Base-by-base conservation (phyloP, 2,329 filamentous ascomycete species). In the Beauveria sp. region DNA sequence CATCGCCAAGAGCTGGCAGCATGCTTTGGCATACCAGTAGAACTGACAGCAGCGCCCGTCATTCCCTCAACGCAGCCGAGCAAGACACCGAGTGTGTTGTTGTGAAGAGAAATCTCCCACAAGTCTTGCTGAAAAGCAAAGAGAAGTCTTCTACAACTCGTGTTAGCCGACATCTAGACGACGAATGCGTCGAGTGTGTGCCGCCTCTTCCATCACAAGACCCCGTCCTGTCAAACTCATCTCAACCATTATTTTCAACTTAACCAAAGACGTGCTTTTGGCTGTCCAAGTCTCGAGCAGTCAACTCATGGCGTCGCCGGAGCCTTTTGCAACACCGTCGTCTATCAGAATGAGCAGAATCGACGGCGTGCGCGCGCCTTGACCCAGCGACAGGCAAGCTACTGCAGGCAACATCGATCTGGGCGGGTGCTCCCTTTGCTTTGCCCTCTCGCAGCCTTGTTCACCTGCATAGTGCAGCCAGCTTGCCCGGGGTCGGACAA, bases 401-500 rank as follows among this genome's bases (percentile, higher is more conserved):
- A 60, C 58, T 60, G 58, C 58, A 60, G 49, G 50, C 58, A 42
- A 43, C 57, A 31, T 28, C 58, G 58, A 60, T 60, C 50, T 54
- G 48, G 42, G 49, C 49, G 40, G 58, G 49, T 46, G 51, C 42
- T n/a, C 22, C 49, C 50, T 38, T 54, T 22, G 20, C 50, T 46
- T 60, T 43, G 20, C 5, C 28, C 20, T 34, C 38, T 60, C 7
- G 18, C 58, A 53, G 57, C 57, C 57, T 53, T 48, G 42, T 45
- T 31, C 18, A 28, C 24, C 38, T 34, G 48, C 53, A 49, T 28
- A 40, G 28, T 14, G 42, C 54, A 22, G 24, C n/a, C 43, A 31
- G n/a, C 42, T 58, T 12, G 16, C 24, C 20, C 18, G 24, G 57
- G 57, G n/a, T 53, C 22, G 28, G 24, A 9, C 26, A 53, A 26